phyloP scores from a whole-genome alignment of 2,329 filamentous ascomycete species.

The Fusarium caatingaense region DNA sequence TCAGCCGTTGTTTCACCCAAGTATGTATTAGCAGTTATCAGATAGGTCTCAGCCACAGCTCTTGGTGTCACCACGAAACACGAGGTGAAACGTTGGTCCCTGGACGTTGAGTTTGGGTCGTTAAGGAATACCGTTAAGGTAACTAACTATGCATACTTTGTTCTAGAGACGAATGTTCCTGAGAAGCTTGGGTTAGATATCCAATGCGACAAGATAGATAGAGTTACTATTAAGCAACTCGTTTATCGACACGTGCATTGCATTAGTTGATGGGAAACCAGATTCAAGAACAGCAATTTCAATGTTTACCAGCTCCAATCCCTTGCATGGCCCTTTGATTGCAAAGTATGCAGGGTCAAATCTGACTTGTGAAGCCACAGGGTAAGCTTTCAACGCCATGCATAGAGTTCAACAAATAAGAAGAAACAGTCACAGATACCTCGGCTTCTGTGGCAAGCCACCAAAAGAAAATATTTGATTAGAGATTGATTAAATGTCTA shows the following conservation, averaged over 20 bases:
- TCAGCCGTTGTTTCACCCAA: constrained; percentile 18
- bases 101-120: background rate
- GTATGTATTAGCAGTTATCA: background rate
- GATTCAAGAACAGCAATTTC: background rate
- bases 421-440: background rate
- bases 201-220: background rate
- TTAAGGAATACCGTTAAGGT: background rate
- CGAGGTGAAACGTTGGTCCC: constrained; percentile 4
- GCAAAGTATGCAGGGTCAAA: background rate
- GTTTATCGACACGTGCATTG: background rate
- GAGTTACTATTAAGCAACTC: background rate
- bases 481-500: constrained; percentile 11
- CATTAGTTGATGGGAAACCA: too few species aligned
- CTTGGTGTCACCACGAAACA: constrained; percentile 15
- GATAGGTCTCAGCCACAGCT: constrained; percentile 7
- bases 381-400: background rate
- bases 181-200: background rate
- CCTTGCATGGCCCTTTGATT: background rate
- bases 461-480: constrained; percentile 8
- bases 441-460: constrained; percentile 17
- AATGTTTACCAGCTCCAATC: background rate
- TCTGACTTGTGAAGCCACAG: background rate
- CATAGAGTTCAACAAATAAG: background rate
- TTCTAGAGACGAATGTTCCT: background rate
- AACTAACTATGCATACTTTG: too few species aligned